A percentile compares a stretch with the other conserved stretches of the same genome.
Evolutionary conservation across 768 basidiomycete genomes (phyloP).

Genomic region (Neoboletus magnificus): DNA sequence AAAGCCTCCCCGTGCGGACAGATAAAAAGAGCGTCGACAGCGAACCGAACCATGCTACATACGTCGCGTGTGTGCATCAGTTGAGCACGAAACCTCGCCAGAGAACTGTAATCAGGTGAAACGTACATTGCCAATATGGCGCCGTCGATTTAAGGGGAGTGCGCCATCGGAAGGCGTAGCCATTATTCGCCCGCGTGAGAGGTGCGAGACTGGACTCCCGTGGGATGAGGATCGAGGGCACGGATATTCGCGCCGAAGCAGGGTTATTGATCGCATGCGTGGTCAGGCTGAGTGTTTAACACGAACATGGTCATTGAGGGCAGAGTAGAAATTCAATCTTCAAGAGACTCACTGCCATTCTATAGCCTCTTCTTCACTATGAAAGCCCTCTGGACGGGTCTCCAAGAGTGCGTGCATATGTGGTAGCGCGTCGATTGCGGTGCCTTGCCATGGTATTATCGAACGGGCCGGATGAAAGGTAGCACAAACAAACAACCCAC

Average conservation of each 20-base stretch:
- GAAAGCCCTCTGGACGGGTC: constrained; percentile 82
- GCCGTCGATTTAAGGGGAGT: constrained; percentile 82
- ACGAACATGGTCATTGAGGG: neutral
- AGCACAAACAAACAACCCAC: constrained; percentile 34
- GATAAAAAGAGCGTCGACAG: constrained; percentile 78
- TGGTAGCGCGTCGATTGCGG: constrained; percentile 89
- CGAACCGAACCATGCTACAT: constrained; percentile 86
- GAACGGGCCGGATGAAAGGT: neutral
- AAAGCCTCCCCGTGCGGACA: constrained; percentile 75
- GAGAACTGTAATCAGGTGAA: neutral
- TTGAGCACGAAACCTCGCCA: neutral
- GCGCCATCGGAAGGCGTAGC: constrained; percentile 62
- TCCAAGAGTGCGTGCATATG: constrained; percentile 89
- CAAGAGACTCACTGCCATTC: constrained; percentile 85
- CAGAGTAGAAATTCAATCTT: neutral
- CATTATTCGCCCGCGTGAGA: constrained; percentile 24
- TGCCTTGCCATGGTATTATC: constrained; percentile 46
- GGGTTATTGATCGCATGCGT: constrained; percentile 82
- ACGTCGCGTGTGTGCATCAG: neutral
- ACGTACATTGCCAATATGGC: constrained; percentile 84
- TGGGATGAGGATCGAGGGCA: constrained; percentile 72
- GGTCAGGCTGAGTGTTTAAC: constrained; percentile 49
- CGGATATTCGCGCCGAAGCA: constrained; percentile 81
- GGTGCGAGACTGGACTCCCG: constrained; percentile 36
- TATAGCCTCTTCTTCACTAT: constrained; percentile 78